These are phyloP conservation scores for Saussurea involucrata DNA, from an alignment of 129 eudicot genomes.

Conservation along the genomic window DNA sequence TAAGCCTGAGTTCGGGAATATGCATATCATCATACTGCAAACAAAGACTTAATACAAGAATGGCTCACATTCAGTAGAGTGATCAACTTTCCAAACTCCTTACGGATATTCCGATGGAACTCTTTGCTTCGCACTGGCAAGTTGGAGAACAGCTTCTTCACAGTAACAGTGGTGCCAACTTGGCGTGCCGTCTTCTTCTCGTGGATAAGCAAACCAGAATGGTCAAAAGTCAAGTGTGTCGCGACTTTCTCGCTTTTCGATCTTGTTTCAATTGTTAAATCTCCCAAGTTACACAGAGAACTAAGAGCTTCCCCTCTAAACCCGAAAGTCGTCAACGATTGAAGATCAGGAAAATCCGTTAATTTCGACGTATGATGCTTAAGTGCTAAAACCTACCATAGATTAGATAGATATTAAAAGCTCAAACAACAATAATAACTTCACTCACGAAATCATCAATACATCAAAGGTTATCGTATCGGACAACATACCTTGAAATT, in stretches of 20 bases:
- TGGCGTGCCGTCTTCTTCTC: conserved; percentile 85
- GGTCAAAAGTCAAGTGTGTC: conserved; percentile 79
- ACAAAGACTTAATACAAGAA: neutral
- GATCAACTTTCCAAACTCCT: conserved; percentile 88
- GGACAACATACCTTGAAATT: conserved; percentile 49
- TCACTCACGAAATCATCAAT: neutral
- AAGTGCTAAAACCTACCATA: conserved; percentile 73
- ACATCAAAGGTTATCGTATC: too few species aligned
- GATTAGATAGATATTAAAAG: neutral
- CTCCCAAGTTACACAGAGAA: conserved; percentile 75
- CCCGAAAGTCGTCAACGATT: conserved; percentile 77
- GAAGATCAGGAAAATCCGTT: conserved; percentile 87
- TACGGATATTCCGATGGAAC: conserved; percentile 83
- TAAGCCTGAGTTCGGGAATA: neutral
- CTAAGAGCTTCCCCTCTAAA: conserved; percentile 98
- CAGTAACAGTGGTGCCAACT: conserved; percentile 89
- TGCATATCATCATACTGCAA: neutral
- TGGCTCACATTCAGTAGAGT: conserved; percentile 79
- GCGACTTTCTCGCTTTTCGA: conserved; percentile 72
- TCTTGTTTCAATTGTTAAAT: conserved; percentile 86
- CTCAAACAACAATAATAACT: neutral
- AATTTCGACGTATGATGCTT: conserved; percentile 95
- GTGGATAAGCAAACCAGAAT: conserved; percentile 53
- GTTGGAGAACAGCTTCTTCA: conserved; percentile 77
- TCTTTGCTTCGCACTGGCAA: conserved; percentile 94